Evolutionary conservation across 495 filamentous ascomycete species (phyloP).

Genomic region (Talaromyces thailandensis): DNA sequence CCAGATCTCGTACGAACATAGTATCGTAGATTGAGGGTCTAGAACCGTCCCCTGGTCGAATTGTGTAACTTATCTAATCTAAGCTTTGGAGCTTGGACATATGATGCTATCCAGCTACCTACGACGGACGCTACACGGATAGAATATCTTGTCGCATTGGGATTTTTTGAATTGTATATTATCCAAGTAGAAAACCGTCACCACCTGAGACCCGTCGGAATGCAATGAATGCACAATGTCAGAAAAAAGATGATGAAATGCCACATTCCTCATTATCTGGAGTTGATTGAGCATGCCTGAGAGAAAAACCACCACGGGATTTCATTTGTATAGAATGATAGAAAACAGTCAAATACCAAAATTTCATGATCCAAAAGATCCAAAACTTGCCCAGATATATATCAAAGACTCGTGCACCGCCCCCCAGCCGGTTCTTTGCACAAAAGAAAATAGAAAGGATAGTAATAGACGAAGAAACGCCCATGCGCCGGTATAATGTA

Average conservation of each 20-base stretch:
- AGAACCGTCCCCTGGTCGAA: background rate
- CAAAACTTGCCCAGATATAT: background rate
- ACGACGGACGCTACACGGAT: no score
- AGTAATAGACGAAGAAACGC: conserved; percentile 1
- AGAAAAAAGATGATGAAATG: background rate
- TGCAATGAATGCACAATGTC: background rate
- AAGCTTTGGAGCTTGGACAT: background rate
- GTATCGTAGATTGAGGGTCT: background rate
- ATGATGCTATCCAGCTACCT: background rate
- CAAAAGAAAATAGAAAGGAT: background rate
- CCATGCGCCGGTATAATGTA: conserved; percentile 1
- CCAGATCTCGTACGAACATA: background rate
- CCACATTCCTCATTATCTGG: background rate
- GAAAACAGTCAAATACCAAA: background rate
- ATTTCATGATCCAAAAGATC: background rate
- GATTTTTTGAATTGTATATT: background rate
- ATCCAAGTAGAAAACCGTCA: background rate
- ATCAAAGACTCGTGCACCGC: background rate
- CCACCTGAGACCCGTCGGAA: background rate
- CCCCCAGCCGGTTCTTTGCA: background rate
- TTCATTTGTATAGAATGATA: background rate
- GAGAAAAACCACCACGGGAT: background rate
- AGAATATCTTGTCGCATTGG: background rate
- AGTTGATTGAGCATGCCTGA: background rate
- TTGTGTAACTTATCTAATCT: background rate